Conservation (phyloP, 495 filamentous ascomycete genomes). For the Penicillium parvum region DNA sequence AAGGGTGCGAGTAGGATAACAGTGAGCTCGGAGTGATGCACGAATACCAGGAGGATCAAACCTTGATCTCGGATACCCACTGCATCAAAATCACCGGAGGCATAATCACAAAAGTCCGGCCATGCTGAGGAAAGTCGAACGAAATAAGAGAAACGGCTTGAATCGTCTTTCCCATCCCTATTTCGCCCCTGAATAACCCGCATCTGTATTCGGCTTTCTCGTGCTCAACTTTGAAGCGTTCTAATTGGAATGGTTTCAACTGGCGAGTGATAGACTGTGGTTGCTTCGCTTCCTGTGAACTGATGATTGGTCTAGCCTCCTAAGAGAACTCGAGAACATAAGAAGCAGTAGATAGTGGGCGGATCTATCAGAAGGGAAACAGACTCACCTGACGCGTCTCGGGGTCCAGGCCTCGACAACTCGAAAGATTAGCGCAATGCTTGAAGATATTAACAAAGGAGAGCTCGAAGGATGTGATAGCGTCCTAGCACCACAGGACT, state of each 20-base stretch:
- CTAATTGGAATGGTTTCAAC: constrained; percentile 87
- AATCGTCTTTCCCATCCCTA: constrained; percentile 98
- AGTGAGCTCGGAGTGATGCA: not conserved
- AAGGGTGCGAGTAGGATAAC: constrained; percentile 42
- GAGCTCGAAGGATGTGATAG: no score
- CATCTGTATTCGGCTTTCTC: constrained; percentile 81
- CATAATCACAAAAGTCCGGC: constrained; percentile 82
- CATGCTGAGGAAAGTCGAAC: constrained; percentile 83
- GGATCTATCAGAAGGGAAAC: no score
- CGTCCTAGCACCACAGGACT: no score
- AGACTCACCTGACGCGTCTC: no score
- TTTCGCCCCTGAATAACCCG: constrained; percentile 89
- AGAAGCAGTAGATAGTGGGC: no score
- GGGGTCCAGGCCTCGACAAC: no score
- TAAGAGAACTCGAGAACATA: no score
- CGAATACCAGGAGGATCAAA: constrained; percentile 11
- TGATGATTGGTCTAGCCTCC: constrained; percentile 60
- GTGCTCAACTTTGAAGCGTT: constrained; percentile 81
- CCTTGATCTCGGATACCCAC: constrained; percentile 87
- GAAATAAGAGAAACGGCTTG: constrained; percentile 95
- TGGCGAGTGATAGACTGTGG: constrained; percentile 72
- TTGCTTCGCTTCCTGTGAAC: constrained; percentile 63
- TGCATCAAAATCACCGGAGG: constrained; percentile 96
- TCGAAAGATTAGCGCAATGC: no score
- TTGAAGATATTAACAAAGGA: no score